These are phyloP conservation scores for Euphorbia pulcherrima DNA, from an alignment of 345 rosid species.

Conservation along the genomic window DNA sequence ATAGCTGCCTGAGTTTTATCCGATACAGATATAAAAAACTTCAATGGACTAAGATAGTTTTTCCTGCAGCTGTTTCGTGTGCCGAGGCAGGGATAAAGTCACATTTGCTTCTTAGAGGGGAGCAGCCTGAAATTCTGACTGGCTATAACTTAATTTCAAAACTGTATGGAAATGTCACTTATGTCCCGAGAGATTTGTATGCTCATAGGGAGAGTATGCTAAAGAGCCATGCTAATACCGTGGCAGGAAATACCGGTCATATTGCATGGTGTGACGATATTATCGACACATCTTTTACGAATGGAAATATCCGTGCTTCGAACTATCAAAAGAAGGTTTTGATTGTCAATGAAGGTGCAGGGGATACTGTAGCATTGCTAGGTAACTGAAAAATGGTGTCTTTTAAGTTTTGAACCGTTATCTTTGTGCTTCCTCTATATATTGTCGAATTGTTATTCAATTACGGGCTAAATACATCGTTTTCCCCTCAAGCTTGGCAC, in stretches of 20 bases:
- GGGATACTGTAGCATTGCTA: constrained; percentile 67
- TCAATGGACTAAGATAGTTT: no score
- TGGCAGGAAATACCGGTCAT: constrained; percentile 50
- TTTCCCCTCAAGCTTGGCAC: no score
- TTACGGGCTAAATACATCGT: neutral
- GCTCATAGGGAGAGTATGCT: constrained; percentile 60
- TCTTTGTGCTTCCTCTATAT: neutral
- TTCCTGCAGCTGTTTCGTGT: constrained; percentile 77
- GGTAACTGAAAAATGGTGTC: constrained; percentile 37
- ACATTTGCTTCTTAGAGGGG: constrained; percentile 83
- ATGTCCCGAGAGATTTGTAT: constrained; percentile 63
- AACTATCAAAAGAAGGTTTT: constrained; percentile 45
- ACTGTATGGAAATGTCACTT: constrained; percentile 60
- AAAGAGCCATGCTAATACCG: constrained; percentile 41
- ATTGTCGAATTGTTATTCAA: neutral
- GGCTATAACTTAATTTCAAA: constrained; percentile 79
- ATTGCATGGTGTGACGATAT: constrained; percentile 52
- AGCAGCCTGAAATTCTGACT: constrained; percentile 71
- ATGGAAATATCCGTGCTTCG: constrained; percentile 18
- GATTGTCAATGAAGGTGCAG: constrained; percentile 85
- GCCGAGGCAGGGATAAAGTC: constrained; percentile 78
- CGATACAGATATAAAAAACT: no score
- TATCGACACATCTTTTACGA: constrained; percentile 31
- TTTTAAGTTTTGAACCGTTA: neutral
- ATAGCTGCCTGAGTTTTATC: no score